Base-by-base conservation (phyloP, 306 rosid genomes). In the Corylus heterophylla region DNA sequence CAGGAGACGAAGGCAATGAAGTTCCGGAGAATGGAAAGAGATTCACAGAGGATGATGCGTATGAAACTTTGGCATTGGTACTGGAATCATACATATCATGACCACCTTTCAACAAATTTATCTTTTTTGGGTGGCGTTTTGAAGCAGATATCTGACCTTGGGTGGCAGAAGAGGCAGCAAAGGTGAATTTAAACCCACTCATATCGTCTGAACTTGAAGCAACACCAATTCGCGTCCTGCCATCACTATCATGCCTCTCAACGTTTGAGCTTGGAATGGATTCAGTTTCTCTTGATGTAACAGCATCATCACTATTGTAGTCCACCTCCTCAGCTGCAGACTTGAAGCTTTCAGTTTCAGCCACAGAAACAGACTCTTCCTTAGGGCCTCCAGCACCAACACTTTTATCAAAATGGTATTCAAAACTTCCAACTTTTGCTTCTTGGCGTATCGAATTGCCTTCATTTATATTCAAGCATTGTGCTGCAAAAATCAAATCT, bases 311-410 rank as follows among this genome's bases (percentile, higher is more conserved):
- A 72, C 88, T 69, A 76, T 51, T 85, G 47, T 81, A 63, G 87
- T 88, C 96, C 59, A 82, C 90, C 69, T 90, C 94, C 64, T 89
- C 94, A 78, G 83, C 86, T 31, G 92, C 92, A 78, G 98, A 91
- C 86, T 86, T 89, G 66, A 91, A 93, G 94, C 97, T 93, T 83
- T 91, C 94, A 29, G 93, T 93, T 86, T 91, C 97, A 62, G 83
- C 88, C 86, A 77, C 93, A 54, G 92, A 89, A 85, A 86, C 70
- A 62, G 89, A 89, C 62, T 85, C 95, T 48, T 88, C 92, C 50
- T 70, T 73, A 20, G 71, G 66, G 71, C 81, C 88, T 76, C 86
- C 89, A 76, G 81, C 83, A 73, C 79, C 71, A 81, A 74, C 67
- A 81, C 63, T 74, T 73, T 74, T 80, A 84, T 66, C 55, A 14